Evolutionary conservation across 768 basidiomycete genomes (phyloP), one percentile per base, ranked within the genome.

Genomic region (Suillus cothurnatus): DNA sequence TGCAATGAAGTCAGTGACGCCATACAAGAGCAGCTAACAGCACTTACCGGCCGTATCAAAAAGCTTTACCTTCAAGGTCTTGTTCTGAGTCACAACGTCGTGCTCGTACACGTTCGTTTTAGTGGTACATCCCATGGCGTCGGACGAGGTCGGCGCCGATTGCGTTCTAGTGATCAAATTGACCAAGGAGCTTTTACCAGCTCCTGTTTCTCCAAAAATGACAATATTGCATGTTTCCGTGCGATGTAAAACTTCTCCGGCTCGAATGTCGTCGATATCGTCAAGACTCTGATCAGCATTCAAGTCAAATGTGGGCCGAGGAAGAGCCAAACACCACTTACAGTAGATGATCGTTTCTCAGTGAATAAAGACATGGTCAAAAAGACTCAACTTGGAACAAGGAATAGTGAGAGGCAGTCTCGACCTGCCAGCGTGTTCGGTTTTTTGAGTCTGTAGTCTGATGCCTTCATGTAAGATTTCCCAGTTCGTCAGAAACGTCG

Each of bases 201-300:
- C 72, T 21, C 76, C 76, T 2, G 76, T 76, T 15, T 76, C 74
- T 65, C 75, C 75, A 62, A 77, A 76, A 66, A 76, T 66, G 63
- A 76, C 76, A 6, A 76, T 32, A 39, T 73, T 74, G n/a, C 39
- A 59, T 58, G 17, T 58, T 26, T 58, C 57, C 2, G 36, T 38
- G 28, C 12, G 39, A 21, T 21, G 39, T 31, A 19, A 41, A 31
- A 4, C 6, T 31, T 41, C 58, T 6, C 6, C 5, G 6, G 28
- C 17, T 39, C 23, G 23, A 38, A 19, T 41, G n/a, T 55, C 11
- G 32, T 34, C 6, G 21, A 21, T 34, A 32, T 6, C 32, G 8
- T 39, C 19, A 12, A 19, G 11, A 41, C 26, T 59, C 58, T 41
- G 58, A 41, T 59, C 39, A 21, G 21, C 8, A 26, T n/a, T 55